Conservation (phyloP, 139 green algal genomes). For the Eudorina sp. region DNA sequence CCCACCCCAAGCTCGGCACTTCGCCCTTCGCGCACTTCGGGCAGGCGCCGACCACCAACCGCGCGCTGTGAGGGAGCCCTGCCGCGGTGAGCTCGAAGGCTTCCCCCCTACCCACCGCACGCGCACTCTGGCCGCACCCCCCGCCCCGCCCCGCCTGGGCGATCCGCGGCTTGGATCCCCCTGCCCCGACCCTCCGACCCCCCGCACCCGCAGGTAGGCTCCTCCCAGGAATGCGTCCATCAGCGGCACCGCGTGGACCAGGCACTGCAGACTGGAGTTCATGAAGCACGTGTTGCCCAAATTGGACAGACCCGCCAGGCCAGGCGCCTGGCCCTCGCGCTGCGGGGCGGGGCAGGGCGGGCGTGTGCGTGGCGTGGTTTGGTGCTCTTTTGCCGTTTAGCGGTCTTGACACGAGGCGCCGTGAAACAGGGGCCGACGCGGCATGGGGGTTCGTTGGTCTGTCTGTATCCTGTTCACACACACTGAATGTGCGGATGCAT, state of each 20-base stretch:
- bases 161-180: not conserved
- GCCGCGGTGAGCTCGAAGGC: too few relatives aligned
- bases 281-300: constrained; percentile 97
- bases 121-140: constrained; percentile 64
- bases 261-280: constrained; percentile 95
- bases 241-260: constrained; percentile 87
- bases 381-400: too few relatives aligned
- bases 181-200: not conserved
- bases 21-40: too few relatives aligned
- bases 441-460: too few relatives aligned
- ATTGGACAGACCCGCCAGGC: constrained; percentile 85
- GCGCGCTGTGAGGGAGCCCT: too few relatives aligned
- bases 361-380: not conserved
- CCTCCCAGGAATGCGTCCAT: constrained; percentile 79
- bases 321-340: constrained; percentile 53
- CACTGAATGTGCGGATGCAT: too few relatives aligned
- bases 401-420: too few relatives aligned
- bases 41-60: too few relatives aligned
- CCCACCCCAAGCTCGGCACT: too few relatives aligned
- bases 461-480: too few relatives aligned
- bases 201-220: constrained; percentile 19
- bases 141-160: constrained; percentile 43
- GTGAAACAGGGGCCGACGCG: too few relatives aligned
- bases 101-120: too few relatives aligned
- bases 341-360: constrained; percentile 17